phyloP scores from a whole-genome alignment of 2,329 filamentous ascomycete species.

The Dactylellina sp. region DNA sequence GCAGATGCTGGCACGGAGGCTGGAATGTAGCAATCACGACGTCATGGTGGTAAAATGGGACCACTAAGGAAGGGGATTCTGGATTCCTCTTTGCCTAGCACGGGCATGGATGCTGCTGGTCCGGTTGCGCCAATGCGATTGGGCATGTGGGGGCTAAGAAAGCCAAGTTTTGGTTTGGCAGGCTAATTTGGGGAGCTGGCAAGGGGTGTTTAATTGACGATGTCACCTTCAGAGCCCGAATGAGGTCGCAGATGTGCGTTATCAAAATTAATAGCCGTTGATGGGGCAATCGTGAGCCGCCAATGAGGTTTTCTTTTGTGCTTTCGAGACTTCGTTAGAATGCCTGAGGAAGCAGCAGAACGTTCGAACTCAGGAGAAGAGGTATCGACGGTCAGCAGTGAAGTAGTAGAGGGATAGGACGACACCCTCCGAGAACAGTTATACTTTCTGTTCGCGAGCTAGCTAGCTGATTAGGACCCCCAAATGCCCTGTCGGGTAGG shows the following conservation, averaged over 20 bases:
- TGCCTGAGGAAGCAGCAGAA: neutral
- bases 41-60: conserved; percentile 5
- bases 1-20: too few relatives aligned
- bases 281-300: neutral
- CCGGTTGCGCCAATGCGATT: neutral
- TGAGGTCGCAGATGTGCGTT: conserved; percentile 8
- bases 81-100: neutral
- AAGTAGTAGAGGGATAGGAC: neutral
- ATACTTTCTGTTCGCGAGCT: neutral
- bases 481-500: neutral
- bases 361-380: too few relatives aligned
- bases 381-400: neutral
- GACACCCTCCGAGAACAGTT: neutral
- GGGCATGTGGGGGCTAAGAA: conserved; percentile 12
- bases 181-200: conserved; percentile 15
- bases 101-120: neutral
- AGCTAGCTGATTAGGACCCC: neutral
- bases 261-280: conserved; percentile 19
- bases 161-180: conserved; percentile 23
- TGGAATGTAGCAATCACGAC: conserved; percentile 24
- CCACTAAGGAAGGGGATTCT: neutral
- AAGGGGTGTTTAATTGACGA: conserved; percentile 1
- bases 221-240: conserved; percentile 5
- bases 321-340: neutral
- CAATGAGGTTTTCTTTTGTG: too few relatives aligned